Conservation (phyloP, 2,329 filamentous ascomycete species). For the Xylaria digitata region DNA sequence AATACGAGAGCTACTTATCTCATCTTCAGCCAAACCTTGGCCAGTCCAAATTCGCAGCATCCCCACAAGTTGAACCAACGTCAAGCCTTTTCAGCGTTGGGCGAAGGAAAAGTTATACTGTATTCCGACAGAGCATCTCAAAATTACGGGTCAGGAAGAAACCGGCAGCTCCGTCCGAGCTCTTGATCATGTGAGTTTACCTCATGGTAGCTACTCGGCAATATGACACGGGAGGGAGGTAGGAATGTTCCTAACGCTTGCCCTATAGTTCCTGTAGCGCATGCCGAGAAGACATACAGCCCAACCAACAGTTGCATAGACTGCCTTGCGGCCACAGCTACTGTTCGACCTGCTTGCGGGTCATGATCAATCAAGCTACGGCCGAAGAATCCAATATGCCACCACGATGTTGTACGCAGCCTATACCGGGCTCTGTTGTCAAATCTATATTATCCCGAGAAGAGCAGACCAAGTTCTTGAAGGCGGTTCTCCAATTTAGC, state of each 20-base stretch:
- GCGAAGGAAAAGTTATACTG: conserved; percentile 59
- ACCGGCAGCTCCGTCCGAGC: conserved; percentile 49
- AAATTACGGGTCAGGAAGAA: conserved; percentile 58
- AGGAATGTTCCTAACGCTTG: conserved; percentile 28
- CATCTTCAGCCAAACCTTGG: conserved; percentile 58
- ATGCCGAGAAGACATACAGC: conserved; percentile 65
- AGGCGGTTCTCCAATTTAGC: conserved; percentile 67
- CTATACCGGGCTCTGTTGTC: conserved; percentile 63
- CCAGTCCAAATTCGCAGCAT: conserved; percentile 56
- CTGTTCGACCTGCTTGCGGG: conserved; percentile 64
- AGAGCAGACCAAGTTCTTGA: conserved; percentile 66
- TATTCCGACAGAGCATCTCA: conserved; percentile 58
- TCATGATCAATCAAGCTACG: conserved; percentile 65
- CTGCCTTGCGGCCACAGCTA: conserved; percentile 70
- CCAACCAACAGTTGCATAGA: conserved; percentile 57
- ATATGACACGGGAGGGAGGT: background rate
- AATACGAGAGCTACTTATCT: conserved; percentile 64
- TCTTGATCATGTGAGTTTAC: conserved; percentile 45
- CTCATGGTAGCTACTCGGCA: background rate
- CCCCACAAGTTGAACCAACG: conserved; percentile 49
- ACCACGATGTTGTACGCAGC: conserved; percentile 68
- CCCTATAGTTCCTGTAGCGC: conserved; percentile 64
- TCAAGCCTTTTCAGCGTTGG: conserved; percentile 59
- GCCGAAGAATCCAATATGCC: conserved; percentile 71
- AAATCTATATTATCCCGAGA: conserved; percentile 62